Percentiles rank a stretch among this genome's conserved stretches.
phyloP scores from a whole-genome alignment of 805 yeast species.

The Candida ortonii region DNA sequence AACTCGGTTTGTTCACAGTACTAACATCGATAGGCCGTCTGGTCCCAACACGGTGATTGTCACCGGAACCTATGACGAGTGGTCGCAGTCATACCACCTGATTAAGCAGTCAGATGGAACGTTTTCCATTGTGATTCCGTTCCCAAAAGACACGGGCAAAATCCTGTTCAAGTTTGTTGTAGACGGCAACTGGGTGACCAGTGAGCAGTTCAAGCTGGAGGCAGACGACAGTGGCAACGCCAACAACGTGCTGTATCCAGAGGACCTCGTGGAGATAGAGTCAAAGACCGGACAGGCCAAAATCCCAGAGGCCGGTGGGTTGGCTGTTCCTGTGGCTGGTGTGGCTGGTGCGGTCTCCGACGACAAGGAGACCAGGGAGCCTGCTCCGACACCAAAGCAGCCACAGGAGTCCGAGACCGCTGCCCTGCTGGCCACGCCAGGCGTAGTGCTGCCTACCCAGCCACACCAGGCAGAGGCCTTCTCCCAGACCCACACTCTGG shows the following conservation, averaged over 20 bases:
- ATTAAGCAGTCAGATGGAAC: conserved; percentile 41
- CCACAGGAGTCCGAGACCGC: conserved; percentile 18
- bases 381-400: not conserved
- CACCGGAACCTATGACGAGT: conserved; percentile 59
- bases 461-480: conserved; percentile 62
- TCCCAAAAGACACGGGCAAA: conserved; percentile 25
- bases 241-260: conserved; percentile 46
- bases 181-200: conserved; percentile 56
- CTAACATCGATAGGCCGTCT: conserved; percentile 28
- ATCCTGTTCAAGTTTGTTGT: conserved; percentile 53
- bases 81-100: conserved; percentile 49
- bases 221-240: conserved; percentile 49
- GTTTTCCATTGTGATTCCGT: conserved; percentile 32
- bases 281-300: no score
- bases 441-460: conserved; percentile 59
- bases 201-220: conserved; percentile 38
- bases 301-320: conserved; percentile 50
- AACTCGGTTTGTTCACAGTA: not conserved
- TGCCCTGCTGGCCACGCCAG: conserved; percentile 41
- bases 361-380: no score
- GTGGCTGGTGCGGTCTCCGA: conserved; percentile 8
- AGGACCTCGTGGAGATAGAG: conserved; percentile 35
- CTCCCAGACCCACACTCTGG: conserved; percentile 49
- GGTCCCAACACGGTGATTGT: conserved; percentile 45
- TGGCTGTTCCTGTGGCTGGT: conserved; percentile 28